Conservation (phyloP, 306 rosid genomes). For the Parietaria judaica region DNA sequence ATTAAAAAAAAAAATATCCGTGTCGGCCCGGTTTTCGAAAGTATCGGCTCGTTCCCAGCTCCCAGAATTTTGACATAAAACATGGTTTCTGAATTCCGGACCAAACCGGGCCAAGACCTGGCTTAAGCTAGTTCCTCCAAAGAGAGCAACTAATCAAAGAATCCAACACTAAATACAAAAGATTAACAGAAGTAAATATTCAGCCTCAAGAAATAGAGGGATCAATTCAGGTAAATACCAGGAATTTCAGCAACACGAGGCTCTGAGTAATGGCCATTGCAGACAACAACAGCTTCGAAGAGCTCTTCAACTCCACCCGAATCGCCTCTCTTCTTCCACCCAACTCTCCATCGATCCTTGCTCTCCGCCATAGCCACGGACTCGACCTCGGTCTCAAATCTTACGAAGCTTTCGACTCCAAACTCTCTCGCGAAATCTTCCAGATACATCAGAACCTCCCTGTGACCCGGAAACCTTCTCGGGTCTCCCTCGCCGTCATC, state of each 20-base stretch:
- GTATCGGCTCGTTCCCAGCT: too few species aligned
- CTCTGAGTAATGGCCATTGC: conserved; percentile 31
- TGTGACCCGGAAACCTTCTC: conserved; percentile 45
- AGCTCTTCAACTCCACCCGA: conserved; percentile 10
- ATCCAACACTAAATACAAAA: neutral
- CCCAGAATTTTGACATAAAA: too few species aligned
- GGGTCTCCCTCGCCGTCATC: conserved; percentile 25
- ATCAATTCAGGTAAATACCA: conserved; percentile 12
- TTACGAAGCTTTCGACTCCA: conserved; percentile 23
- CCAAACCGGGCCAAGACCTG: too few species aligned
- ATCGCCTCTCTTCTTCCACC: conserved; percentile 22
- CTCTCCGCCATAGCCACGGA: conserved; percentile 12
- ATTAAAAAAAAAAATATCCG: too few species aligned
- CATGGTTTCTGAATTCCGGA: too few species aligned
- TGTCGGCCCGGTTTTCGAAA: too few species aligned
- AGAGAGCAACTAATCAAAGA: too few species aligned
- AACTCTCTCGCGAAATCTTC: conserved; percentile 35
- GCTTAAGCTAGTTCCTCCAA: too few species aligned
- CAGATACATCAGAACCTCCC: conserved; percentile 40
- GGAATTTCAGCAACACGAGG: conserved; percentile 36
- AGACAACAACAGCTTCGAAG: conserved; percentile 43
- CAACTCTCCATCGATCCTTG: conserved; percentile 19
- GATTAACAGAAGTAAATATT: neutral
- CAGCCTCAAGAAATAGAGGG: too few species aligned
- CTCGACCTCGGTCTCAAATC: conserved; percentile 33